phyloP scores from a whole-genome alignment of 2,329 filamentous ascomycete species.

The Thelonectria olida region DNA sequence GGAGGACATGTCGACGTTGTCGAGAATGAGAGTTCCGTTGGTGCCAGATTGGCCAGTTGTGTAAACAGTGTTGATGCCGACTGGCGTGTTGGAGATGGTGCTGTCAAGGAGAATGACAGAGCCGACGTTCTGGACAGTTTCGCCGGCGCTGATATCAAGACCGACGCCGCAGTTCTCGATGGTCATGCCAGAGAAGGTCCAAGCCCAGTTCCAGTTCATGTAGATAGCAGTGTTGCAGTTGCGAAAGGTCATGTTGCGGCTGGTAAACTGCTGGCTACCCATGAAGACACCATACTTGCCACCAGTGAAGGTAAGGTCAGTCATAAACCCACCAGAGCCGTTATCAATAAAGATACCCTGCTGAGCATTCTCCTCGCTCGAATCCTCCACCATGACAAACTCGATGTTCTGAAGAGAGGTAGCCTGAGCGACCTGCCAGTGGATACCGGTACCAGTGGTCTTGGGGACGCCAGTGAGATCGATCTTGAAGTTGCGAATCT shows the following conservation, averaged over 20 bases:
- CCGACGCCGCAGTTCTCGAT: conserved; percentile 81
- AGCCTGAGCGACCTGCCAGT: conserved; percentile 88
- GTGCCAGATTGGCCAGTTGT: conserved; percentile 67
- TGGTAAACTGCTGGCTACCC: conserved; percentile 89
- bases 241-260: conserved; percentile 84
- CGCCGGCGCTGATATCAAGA: conserved; percentile 79
- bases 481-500: conserved; percentile 83
- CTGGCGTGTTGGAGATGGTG: conserved; percentile 76
- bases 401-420: conserved; percentile 83
- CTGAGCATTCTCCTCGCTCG: conserved; percentile 71
- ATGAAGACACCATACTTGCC: conserved; percentile 81
- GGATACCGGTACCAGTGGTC: conserved; percentile 73
- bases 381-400: conserved; percentile 79
- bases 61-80: conserved; percentile 82
- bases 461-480: conserved; percentile 74
- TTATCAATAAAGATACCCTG: conserved; percentile 88
- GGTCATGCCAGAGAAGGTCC: conserved; percentile 78
- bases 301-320: conserved; percentile 84
- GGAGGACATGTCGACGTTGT: conserved; percentile 85
- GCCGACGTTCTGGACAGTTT: conserved; percentile 77
- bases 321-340: conserved; percentile 85
- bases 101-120: conserved; percentile 82
- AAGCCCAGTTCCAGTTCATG: conserved; percentile 94
- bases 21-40: conserved; percentile 84
- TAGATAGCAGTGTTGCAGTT: conserved; percentile 83